phyloP scores from a whole-genome alignment of 306 rosid genomes.

The Fagus sylvatica region DNA sequence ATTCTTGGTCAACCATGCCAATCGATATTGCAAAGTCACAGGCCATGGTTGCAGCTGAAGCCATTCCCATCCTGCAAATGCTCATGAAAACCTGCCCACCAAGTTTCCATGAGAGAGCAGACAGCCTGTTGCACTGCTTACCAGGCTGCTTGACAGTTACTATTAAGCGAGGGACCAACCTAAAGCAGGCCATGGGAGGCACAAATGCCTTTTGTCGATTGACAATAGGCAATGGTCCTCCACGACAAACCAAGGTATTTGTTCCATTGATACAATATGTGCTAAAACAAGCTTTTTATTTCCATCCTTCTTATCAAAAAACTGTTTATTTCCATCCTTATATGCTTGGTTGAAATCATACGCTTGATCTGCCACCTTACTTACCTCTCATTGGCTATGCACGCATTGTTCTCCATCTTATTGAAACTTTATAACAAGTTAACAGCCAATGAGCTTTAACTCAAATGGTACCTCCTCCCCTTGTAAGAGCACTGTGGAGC shows the following conservation, averaged over 20 bases:
- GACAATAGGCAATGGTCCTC: constrained; percentile 90
- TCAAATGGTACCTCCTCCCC: no score
- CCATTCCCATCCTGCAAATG: constrained; percentile 96
- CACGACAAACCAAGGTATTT: constrained; percentile 93
- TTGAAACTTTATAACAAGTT: no score
- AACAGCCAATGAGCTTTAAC: no score
- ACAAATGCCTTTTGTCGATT: constrained; percentile 93
- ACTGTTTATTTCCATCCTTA: constrained; percentile 19
- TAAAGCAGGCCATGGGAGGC: constrained; percentile 93
- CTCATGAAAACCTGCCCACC: constrained; percentile 99
- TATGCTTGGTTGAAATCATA: constrained; percentile 13
- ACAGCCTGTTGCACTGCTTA: constrained; percentile 86
- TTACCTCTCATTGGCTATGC: not conserved
- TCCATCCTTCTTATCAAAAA: not conserved
- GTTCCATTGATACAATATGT: not conserved
- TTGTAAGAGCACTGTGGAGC: no score
- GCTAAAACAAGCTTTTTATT: constrained; percentile 19
- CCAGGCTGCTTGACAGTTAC: constrained; percentile 98
- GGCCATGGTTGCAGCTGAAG: constrained; percentile 89
- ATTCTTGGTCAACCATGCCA: constrained; percentile 96
- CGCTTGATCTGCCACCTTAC: not conserved
- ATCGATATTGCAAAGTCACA: constrained; percentile 85
- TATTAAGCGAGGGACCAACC: constrained; percentile 87
- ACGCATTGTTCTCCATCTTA: not conserved
- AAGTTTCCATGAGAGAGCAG: constrained; percentile 96